A percentile compares a stretch with the other conserved stretches of the same genome.
Evolutionary conservation across 2,329 filamentous ascomycete species (phyloP).

Genomic region (Mariannaea sp.): DNA sequence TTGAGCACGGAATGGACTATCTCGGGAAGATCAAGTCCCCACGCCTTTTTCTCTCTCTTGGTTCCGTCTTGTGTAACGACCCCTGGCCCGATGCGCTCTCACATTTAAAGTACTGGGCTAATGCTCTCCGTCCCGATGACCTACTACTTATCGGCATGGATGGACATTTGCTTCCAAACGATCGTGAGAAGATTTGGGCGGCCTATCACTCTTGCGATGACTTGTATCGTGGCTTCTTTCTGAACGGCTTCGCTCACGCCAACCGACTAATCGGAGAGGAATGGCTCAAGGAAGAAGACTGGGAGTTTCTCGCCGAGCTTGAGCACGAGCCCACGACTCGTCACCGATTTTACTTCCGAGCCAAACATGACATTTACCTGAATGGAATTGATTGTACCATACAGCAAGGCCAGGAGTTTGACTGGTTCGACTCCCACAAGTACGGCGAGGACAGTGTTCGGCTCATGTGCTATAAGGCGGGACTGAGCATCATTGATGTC

Average conservation of each 20-base stretch:
- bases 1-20: slow-evolving; percentile 43
- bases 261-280: slow-evolving; percentile 44
- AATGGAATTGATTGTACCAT: slow-evolving; percentile 35
- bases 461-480: slow-evolving; percentile 47
- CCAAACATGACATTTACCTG: slow-evolving; percentile 42
- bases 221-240: slow-evolving; percentile 45
- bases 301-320: slow-evolving; percentile 45
- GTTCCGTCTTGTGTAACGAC: slow-evolving; percentile 51
- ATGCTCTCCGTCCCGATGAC: slow-evolving; percentile 42
- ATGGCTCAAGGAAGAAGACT: slow-evolving; percentile 45
- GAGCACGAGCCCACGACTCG: slow-evolving; percentile 45
- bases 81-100: slow-evolving; percentile 43
- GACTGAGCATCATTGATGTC: slow-evolving; percentile 43
- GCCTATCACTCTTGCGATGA: slow-evolving; percentile 47
- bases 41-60: slow-evolving; percentile 47
- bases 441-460: slow-evolving; percentile 44
- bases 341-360: slow-evolving; percentile 48
- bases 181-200: slow-evolving; percentile 46
- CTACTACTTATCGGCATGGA: slow-evolving; percentile 49
- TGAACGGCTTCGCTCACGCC: slow-evolving; percentile 46
- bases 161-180: slow-evolving; percentile 41
- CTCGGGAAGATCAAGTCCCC: slow-evolving; percentile 39
- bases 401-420: slow-evolving; percentile 43
- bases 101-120: slow-evolving; percentile 45
- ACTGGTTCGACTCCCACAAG: slow-evolving; percentile 53